Percentiles rank a stretch among this genome's conserved stretches.
Evolutionary conservation across 2,329 filamentous ascomycete genomes (phyloP).

Genomic region (Macrophomina tecta): DNA sequence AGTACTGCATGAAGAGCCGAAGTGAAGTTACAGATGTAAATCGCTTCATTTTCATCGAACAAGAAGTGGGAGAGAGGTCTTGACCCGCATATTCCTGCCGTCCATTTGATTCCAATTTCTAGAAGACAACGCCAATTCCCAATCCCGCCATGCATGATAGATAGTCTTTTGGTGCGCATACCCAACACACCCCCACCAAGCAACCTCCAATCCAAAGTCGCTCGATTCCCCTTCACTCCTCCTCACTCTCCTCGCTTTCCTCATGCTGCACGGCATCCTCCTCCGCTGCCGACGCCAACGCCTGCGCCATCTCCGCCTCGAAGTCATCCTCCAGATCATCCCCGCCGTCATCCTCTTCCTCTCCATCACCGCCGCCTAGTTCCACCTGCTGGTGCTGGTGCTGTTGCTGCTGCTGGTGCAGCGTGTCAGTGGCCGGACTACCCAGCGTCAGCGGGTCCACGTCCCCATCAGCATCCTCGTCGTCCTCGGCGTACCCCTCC

Average conservation of each 20-base stretch:
- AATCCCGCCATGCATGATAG: too few relatives aligned
- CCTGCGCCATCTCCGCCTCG: conserved; percentile 51
- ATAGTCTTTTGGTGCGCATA: too few relatives aligned
- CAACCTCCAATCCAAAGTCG: too few relatives aligned
- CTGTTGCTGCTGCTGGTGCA: conserved; percentile 19
- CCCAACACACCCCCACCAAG: too few relatives aligned
- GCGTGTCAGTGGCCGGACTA: conserved; percentile 36
- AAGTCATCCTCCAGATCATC: conserved; percentile 46
- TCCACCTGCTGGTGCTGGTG: conserved; percentile 30
- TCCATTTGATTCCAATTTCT: too few relatives aligned
- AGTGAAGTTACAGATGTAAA: too few relatives aligned
- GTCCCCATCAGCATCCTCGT: conserved; percentile 40
- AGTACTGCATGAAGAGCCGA: too few relatives aligned
- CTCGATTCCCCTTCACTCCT: conserved; percentile 40
- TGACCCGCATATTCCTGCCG: too few relatives aligned
- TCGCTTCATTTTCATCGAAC: too few relatives aligned
- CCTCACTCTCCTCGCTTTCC: conserved; percentile 51
- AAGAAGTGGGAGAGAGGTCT: too few relatives aligned
- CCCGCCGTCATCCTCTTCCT: conserved; percentile 38
- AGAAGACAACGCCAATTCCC: too few relatives aligned
- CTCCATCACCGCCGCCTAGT: conserved; percentile 44
- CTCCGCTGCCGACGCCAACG: conserved; percentile 37
- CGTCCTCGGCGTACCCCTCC: conserved; percentile 40
- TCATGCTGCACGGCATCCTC: conserved; percentile 35
- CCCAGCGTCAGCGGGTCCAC: conserved; percentile 43